Conservation (phyloP, 495 filamentous ascomycete genomes). For the Aspergillus sparsus region DNA sequence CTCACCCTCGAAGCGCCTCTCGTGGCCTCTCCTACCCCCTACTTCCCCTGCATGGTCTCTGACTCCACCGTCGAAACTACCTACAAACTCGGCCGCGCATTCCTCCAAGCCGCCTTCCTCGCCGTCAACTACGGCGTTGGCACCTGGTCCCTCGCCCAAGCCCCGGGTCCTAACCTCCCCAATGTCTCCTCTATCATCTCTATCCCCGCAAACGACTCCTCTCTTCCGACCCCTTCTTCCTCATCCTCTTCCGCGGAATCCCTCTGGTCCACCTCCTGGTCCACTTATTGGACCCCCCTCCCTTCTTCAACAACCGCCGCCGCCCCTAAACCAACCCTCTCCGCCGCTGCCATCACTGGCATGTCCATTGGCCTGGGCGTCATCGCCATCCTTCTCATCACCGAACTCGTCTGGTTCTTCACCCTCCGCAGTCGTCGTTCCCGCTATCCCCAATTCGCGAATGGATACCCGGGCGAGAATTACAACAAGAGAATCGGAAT, state of each 20-base stretch:
- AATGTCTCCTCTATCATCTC: no score
- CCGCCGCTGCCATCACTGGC: constrained; percentile 32
- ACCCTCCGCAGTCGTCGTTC: neutral
- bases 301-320: neutral
- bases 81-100: constrained; percentile 53
- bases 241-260: constrained; percentile 17
- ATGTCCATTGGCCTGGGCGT: constrained; percentile 28
- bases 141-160: constrained; percentile 52
- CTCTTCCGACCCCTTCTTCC: neutral
- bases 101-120: constrained; percentile 59
- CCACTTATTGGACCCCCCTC: constrained; percentile 38
- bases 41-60: constrained; percentile 59
- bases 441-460: no score
- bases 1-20: constrained; percentile 53
- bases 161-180: constrained; percentile 46
- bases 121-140: constrained; percentile 52
- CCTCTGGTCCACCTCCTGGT: constrained; percentile 40
- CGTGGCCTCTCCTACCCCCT: constrained; percentile 41
- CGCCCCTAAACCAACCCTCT: constrained; percentile 13
- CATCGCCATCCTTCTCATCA: constrained; percentile 2
- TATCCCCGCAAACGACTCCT: constrained; percentile 34
- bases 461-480: neutral
- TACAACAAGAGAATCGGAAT: neutral
- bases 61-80: constrained; percentile 19
- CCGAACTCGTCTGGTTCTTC: neutral